A percentile compares a stretch with the other conserved stretches of the same genome.
phyloP scores from a whole-genome alignment of 2,329 filamentous ascomycete genomes.

The Calonectria ilicicola region DNA sequence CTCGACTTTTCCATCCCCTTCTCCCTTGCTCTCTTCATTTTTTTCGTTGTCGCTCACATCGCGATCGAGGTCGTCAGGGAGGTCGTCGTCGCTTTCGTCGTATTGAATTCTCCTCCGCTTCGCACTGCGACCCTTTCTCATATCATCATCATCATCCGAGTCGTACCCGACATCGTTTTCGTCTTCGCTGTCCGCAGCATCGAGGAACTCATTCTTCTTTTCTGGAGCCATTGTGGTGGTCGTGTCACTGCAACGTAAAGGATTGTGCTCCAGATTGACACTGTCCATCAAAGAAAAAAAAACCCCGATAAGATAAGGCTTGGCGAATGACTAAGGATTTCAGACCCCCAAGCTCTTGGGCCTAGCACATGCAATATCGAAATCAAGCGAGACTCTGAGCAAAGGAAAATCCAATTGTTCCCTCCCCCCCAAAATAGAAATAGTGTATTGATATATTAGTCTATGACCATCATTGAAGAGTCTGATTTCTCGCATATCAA shows the following conservation, averaged over 20 bases:
- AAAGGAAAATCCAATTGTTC: background rate
- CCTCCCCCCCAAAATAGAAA: background rate
- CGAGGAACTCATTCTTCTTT: slow-evolving; percentile 80
- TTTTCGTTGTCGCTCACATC: slow-evolving; percentile 48
- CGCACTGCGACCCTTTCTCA: slow-evolving; percentile 70
- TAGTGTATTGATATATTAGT: background rate
- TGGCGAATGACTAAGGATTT: background rate
- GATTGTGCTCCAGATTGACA: background rate
- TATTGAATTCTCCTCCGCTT: slow-evolving; percentile 74
- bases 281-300: background rate
- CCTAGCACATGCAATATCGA: background rate
- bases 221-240: slow-evolving; percentile 69
- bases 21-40: slow-evolving; percentile 43
- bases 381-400: background rate
- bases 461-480: no score
- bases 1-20: slow-evolving; percentile 28
- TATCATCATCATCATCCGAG: slow-evolving; percentile 75
- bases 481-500: background rate
- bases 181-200: slow-evolving; percentile 69
- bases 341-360: background rate
- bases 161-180: slow-evolving; percentile 71
- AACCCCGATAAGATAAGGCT: background rate
- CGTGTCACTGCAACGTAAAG: background rate
- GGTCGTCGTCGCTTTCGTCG: slow-evolving; percentile 49
- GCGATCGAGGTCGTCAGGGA: slow-evolving; percentile 52